A percentile compares a stretch with the other conserved stretches of the same genome.
Evolutionary conservation across 2,329 filamentous ascomycete genomes (phyloP).

Genomic region (Xylaria sp.): DNA sequence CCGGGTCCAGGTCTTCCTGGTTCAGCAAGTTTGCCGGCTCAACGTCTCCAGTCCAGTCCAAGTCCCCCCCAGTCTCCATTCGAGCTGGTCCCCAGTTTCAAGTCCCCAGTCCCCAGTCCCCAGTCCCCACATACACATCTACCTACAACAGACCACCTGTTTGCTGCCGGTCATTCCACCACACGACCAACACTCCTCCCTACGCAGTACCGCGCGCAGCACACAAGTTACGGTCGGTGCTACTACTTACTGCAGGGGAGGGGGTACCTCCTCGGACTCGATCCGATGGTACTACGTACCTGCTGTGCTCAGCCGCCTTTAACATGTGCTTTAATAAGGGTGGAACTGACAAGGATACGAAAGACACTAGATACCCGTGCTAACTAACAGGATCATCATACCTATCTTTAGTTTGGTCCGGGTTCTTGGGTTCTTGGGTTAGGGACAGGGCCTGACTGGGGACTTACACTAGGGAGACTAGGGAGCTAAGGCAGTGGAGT

Average conservation of each 20-base stretch:
- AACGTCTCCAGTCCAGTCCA: not conserved
- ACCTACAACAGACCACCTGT: not conserved
- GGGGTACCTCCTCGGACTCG: not conserved
- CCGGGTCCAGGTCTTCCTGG: not conserved
- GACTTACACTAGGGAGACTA: not conserved
- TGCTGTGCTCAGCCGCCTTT: not conserved
- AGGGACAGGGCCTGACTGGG: no score
- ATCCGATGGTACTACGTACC: not conserved
- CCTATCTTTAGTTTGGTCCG: conserved; percentile 2
- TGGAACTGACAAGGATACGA: not conserved
- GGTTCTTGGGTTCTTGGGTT: conserved; percentile 6
- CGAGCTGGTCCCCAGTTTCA: no score
- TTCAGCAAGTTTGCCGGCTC: not conserved
- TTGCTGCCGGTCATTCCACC: not conserved
- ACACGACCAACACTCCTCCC: not conserved
- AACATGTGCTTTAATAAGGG: not conserved
- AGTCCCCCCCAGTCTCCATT: no score
- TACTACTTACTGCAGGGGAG: not conserved
- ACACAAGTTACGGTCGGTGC: no score
- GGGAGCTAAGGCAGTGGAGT: not conserved
- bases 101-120: not conserved
- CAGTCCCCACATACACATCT: not conserved
- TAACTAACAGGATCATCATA: not conserved
- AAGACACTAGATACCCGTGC: not conserved
- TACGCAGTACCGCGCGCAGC: no score